Evolutionary conservation across 148 eudicot species (phyloP).

Genomic region (Camellia japonica): DNA sequence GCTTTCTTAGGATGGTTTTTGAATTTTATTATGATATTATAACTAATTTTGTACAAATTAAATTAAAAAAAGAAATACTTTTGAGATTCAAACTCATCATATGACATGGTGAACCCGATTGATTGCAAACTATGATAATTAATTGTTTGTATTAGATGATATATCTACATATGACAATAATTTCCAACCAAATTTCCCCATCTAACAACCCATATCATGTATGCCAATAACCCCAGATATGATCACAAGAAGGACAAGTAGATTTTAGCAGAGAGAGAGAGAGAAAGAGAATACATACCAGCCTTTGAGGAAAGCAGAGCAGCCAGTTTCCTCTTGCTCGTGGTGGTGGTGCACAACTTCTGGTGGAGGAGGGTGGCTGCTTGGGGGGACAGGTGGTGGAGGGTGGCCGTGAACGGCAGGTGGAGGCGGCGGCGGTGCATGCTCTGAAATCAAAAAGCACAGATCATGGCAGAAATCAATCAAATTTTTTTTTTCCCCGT

Average conservation of each 20-base stretch:
- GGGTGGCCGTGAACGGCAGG: background rate
- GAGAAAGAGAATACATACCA: constrained; percentile 7
- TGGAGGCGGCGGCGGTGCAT: background rate
- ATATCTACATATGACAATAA: too few species aligned
- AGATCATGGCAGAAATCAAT: background rate
- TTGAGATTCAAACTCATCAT: too few species aligned
- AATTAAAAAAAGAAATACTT: too few species aligned
- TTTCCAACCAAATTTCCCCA: too few species aligned
- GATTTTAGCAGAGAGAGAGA: background rate
- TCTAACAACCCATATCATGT: too few species aligned
- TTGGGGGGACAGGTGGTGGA: background rate
- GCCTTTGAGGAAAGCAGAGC: constrained; percentile 9
- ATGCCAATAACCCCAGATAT: too few species aligned
- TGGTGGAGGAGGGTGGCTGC: background rate
- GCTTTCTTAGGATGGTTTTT: too few species aligned
- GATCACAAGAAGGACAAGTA: background rate
- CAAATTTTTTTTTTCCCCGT: background rate
- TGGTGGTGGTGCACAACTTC: background rate
- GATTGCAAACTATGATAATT: too few species aligned
- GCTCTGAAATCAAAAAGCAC: background rate
- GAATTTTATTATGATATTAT: too few species aligned
- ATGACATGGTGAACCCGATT: too few species aligned
- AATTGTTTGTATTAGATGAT: too few species aligned
- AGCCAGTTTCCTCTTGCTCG: constrained; percentile 8
- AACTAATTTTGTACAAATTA: too few species aligned